Conservation (phyloP, 2,329 filamentous ascomycete genomes). For the Venturia nashicola region DNA sequence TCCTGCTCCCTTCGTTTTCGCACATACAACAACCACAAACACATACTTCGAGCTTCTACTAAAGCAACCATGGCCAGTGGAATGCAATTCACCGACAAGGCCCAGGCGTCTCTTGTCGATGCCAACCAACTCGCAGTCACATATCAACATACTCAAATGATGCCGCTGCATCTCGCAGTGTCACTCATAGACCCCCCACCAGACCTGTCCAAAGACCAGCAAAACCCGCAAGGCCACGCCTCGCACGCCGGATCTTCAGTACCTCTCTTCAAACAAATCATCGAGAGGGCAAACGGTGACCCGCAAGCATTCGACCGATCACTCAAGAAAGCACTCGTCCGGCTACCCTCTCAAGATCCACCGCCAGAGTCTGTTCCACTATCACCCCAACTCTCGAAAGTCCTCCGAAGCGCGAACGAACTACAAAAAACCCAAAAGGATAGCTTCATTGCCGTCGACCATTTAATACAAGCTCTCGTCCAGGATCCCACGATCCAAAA, state of each 20-base stretch:
- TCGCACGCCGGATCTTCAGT: slow-evolving; percentile 48
- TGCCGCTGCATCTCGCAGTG: slow-evolving; percentile 81
- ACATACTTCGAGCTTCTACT: not conserved
- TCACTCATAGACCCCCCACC: slow-evolving; percentile 64
- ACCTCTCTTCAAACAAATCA: slow-evolving; percentile 87
- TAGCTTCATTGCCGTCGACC: slow-evolving; percentile 85
- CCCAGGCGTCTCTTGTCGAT: slow-evolving; percentile 79
- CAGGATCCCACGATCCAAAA: slow-evolving; percentile 67
- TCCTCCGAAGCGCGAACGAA: slow-evolving; percentile 75
- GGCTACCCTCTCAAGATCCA: slow-evolving; percentile 86
- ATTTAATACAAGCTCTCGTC: slow-evolving; percentile 73
- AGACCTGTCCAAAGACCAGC: slow-evolving; percentile 68
- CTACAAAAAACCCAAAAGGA: slow-evolving; percentile 97
- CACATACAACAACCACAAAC: not conserved
- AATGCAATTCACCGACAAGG: slow-evolving; percentile 90
- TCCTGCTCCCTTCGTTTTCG: not conserved
- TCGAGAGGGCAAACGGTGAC: slow-evolving; percentile 89
- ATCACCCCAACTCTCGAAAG: slow-evolving; percentile 67
- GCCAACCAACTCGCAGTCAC: slow-evolving; percentile 79
- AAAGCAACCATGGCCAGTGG: slow-evolving; percentile 51
- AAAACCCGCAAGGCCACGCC: slow-evolving; percentile 36
- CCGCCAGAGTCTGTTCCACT: slow-evolving; percentile 81
- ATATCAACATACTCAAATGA: slow-evolving; percentile 82
- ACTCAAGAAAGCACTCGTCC: slow-evolving; percentile 83
- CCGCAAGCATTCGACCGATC: slow-evolving; percentile 76